Percentiles rank a stretch among this genome's conserved stretches.
Conservation (phyloP, 139 green algal species). For the Closterium sp. region DNA sequence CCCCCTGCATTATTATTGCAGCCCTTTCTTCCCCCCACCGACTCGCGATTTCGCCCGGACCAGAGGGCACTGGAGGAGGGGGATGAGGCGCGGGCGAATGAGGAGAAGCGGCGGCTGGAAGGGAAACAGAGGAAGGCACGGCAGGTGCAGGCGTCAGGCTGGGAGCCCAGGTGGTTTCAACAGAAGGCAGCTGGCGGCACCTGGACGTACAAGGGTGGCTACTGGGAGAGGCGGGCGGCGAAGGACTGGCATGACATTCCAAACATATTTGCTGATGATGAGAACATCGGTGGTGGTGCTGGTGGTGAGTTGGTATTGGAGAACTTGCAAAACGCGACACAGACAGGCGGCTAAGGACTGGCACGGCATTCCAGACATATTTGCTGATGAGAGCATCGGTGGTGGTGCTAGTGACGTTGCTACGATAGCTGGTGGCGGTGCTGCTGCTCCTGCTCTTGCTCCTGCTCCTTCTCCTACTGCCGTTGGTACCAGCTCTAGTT, state of each 20-base stretch:
- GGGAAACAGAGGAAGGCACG: slow-evolving; percentile 37
- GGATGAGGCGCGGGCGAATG: slow-evolving; percentile 32
- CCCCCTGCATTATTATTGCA: no score
- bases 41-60: slow-evolving; percentile 45
- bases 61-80: neutral
- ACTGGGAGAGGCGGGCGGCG: slow-evolving; percentile 13
- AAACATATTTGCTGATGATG: neutral
- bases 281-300: neutral
- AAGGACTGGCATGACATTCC: neutral
- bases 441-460: no score
- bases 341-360: no score
- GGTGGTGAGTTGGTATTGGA: no score
- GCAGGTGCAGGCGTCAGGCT: slow-evolving; percentile 6
- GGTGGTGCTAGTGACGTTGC: neutral
- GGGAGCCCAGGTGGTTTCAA: slow-evolving; percentile 33
- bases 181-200: neutral
- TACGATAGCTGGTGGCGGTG: neutral
- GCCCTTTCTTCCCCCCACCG: slow-evolving; percentile 34
- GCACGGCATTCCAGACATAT: no score
- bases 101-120: slow-evolving; percentile 51
- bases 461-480: no score
- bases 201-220: slow-evolving; percentile 24
- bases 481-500: no score
- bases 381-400: no score
- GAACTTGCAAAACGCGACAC: no score